A percentile compares a stretch with the other conserved stretches of the same genome.
phyloP scores from a whole-genome alignment of 495 filamentous ascomycete species.

The Talaromyces ruber region DNA sequence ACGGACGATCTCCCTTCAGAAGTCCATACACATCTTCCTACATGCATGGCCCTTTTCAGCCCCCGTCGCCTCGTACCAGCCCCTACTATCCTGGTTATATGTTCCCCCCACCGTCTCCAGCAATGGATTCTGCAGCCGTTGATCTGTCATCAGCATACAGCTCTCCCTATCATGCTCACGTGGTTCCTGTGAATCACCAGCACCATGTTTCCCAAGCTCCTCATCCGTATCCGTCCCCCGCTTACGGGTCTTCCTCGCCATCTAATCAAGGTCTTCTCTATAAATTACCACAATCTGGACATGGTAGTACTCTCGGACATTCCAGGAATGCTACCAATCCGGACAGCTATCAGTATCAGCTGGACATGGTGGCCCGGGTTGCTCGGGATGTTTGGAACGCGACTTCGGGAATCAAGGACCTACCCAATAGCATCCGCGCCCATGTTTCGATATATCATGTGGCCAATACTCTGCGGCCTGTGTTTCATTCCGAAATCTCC shows the following conservation, averaged over 20 bases:
- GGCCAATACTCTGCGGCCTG: conserved; percentile 40
- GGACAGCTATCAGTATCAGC: conserved; percentile 38
- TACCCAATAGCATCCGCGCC: conserved; percentile 53
- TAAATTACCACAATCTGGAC: background rate
- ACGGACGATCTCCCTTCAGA: conserved; percentile 5
- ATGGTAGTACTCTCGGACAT: background rate
- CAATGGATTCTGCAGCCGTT: background rate
- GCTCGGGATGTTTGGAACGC: conserved; percentile 55
- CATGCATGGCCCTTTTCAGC: conserved; percentile 6
- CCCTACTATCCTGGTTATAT: conserved; percentile 7
- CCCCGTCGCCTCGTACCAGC: conserved; percentile 8
- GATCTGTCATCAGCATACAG: conserved; percentile 12
- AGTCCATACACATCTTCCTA: conserved; percentile 3
- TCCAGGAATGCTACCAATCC: conserved; percentile 11
- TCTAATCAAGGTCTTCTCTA: conserved; percentile 1
- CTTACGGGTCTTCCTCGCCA: conserved; percentile 4
- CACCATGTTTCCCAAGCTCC: conserved; percentile 2
- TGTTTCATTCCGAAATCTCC: conserved; percentile 46
- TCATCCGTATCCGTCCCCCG: conserved; percentile 6
- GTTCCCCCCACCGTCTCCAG: conserved; percentile 1
- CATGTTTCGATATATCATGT: conserved; percentile 57
- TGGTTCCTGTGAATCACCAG: conserved; percentile 10
- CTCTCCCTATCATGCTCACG: conserved; percentile 11
- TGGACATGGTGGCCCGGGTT: conserved; percentile 49
- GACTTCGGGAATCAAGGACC: conserved; percentile 50